Percentiles rank a stretch among this genome's conserved stretches.
These are phyloP conservation scores for Chaetomium olivaceum DNA, from an alignment of 2,329 filamentous ascomycete genomes.

Conservation along the genomic window DNA sequence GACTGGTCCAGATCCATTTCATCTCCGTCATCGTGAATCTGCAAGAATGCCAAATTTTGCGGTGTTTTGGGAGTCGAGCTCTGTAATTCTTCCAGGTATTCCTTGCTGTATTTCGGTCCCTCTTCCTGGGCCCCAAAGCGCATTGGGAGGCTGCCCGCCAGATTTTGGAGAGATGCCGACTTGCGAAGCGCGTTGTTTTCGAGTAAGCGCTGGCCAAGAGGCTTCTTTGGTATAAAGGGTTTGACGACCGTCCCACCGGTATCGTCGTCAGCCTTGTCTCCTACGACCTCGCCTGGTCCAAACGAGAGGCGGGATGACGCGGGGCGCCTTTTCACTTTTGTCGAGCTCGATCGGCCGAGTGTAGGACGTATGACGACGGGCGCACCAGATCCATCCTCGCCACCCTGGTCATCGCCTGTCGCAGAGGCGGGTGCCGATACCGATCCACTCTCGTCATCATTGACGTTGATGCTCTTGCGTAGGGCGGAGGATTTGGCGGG, in stretches of 20 bases:
- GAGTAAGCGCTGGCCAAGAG: conserved; percentile 38
- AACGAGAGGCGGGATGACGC: conserved; percentile 72
- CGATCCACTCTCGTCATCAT: conserved; percentile 36
- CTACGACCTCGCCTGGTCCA: conserved; percentile 59
- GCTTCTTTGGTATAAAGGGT: conserved; percentile 56
- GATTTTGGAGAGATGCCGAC: conserved; percentile 45
- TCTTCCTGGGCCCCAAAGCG: conserved; percentile 62
- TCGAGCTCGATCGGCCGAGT: conserved; percentile 49
- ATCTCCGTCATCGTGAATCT: conserved; percentile 46
- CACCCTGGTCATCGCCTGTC: conserved; percentile 37
- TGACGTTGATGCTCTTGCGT: conserved; percentile 55
- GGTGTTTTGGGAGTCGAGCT: conserved; percentile 84
- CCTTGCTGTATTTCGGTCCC: conserved; percentile 79
- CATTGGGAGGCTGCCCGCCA: conserved; percentile 56
- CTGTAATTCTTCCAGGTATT: conserved; percentile 82
- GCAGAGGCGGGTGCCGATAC: conserved; percentile 22
- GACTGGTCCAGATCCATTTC: conserved; percentile 59
- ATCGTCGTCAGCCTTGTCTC: conserved; percentile 50
- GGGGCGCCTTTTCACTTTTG: conserved; percentile 68
- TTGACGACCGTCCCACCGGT: conserved; percentile 33
- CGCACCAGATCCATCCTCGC: conserved; percentile 48
- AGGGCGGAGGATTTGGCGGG: conserved; percentile 59
- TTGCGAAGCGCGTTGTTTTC: conserved; percentile 45
- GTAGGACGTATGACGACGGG: conserved; percentile 53
- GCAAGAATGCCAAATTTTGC: conserved; percentile 55